Evolutionary conservation across 129 eudicot species (phyloP).

Genomic region (Pittosporum tobira): DNA sequence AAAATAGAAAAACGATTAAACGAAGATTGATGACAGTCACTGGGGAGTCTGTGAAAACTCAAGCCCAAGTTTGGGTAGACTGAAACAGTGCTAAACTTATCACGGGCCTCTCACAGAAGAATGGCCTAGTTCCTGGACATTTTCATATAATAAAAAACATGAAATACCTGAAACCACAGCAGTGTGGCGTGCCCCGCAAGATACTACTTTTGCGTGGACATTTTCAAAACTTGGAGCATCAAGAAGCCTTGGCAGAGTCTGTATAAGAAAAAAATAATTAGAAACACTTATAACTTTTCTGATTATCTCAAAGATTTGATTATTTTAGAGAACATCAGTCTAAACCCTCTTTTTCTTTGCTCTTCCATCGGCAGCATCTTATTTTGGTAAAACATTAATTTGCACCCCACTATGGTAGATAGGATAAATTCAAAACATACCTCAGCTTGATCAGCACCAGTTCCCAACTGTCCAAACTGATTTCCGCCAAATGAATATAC

Average conservation of each 20-base stretch:
- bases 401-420: not conserved
- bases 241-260: constrained; percentile 89
- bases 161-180: constrained; percentile 79
- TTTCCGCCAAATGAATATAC: constrained; percentile 94
- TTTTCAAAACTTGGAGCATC: constrained; percentile 85
- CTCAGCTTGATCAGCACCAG: constrained; percentile 93
- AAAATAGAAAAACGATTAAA: too few relatives aligned
- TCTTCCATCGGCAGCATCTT: too few relatives aligned
- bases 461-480: constrained; percentile 96
- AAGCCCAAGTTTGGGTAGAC: not conserved
- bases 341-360: too few relatives aligned
- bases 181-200: constrained; percentile 96
- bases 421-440: constrained; percentile 22
- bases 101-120: not conserved
- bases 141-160: not conserved
- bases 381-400: not conserved
- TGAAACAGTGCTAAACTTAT: not conserved
- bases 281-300: not conserved
- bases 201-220: constrained; percentile 54
- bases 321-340: too few relatives aligned
- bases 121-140: not conserved
- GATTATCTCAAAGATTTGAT: not conserved
- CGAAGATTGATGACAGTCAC: not conserved
- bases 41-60: not conserved
- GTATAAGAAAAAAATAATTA: constrained; percentile 1